These are phyloP conservation scores for Filosporella fistucella DNA, from an alignment of 495 filamentous ascomycete genomes.

Conservation along the genomic window DNA sequence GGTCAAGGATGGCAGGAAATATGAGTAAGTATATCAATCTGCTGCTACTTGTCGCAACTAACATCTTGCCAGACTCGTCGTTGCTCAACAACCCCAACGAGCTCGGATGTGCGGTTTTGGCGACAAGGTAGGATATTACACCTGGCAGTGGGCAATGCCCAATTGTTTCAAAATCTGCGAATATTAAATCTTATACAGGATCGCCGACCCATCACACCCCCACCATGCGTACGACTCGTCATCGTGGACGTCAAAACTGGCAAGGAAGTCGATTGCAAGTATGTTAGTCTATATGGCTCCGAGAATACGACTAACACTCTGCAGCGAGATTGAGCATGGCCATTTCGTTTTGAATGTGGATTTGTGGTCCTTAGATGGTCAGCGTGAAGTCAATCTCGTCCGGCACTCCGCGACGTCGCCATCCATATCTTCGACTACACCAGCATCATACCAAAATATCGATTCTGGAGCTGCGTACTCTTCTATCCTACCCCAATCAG, in stretches of 20 bases:
- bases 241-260: slow-evolving; percentile 75
- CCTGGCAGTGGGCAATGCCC: too few relatives aligned
- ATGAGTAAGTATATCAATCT: slow-evolving; percentile 12
- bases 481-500: slow-evolving; percentile 1
- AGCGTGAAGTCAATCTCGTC: slow-evolving; percentile 91
- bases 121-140: slow-evolving; percentile 87
- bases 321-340: slow-evolving; percentile 65
- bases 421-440: slow-evolving; percentile 81
- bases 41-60: not conserved
- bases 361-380: slow-evolving; percentile 79
- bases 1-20: slow-evolving; percentile 10
- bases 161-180: too few relatives aligned
- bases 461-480: not conserved
- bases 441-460: slow-evolving; percentile 60
- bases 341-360: slow-evolving; percentile 94
- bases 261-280: slow-evolving; percentile 89
- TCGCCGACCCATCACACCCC: slow-evolving; percentile 91
- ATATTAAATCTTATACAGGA: slow-evolving; percentile 56
- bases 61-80: slow-evolving; percentile 57
- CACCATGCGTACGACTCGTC: slow-evolving; percentile 83
- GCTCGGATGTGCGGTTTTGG: slow-evolving; percentile 99
- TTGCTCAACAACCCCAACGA: slow-evolving; percentile 88
- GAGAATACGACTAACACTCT: slow-evolving; percentile 8
- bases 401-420: slow-evolving; percentile 82
- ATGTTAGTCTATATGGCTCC: slow-evolving; percentile 26